Evolutionary conservation across 2,329 filamentous ascomycete genomes (phyloP), one percentile per base, ranked within the genome.

Genomic region (Claviceps purpurea): DNA sequence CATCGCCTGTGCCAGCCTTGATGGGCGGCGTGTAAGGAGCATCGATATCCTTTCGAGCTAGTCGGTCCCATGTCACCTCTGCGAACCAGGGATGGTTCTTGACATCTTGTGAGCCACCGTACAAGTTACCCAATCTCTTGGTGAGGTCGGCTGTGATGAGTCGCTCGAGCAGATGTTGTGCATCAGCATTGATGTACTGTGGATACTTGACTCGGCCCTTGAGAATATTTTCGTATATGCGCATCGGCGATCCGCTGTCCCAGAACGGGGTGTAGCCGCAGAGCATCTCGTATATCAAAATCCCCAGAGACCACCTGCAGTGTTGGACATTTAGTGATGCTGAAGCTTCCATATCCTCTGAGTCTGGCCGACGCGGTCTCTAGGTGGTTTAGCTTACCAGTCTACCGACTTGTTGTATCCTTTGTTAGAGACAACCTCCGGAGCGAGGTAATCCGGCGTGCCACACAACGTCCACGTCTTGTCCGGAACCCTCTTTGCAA

Each of bases 331-430:
- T 49, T 52, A 52, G 51, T 41, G 47, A 37, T 30, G 34, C n/a
- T n/a, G 42, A 34, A 34, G 30, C 30, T 34, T 34, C 30, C 30
- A 38, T 47, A n/a, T 16, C 30, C 38, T 42, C 43, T 13, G 42
- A n/a, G 5, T 7, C 26, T 4, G 13, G 3, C 10, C 18, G 16
- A 16, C 34, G 11, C 44, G n/a, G 26, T 5, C n/a, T 14, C 5
- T 26, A 11, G 20, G 13, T 42, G 37, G 37, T 57, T 54, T 10
- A 22, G 72, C 87, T 73, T 73, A 96, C 93, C 93, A 98, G 67
- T 98, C 93, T 18, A 98, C 93, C 42, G 91, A 96, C 69, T 97
- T 98, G 75, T 98, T 98, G 75, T 98, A 98, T 50, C 93, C 93
- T 72, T 97, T 97, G 68, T 91, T 96, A 55, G 89, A 90, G n/a